phyloP scores from a whole-genome alignment of 305 asterid species.

The Euphrasia arctica region DNA sequence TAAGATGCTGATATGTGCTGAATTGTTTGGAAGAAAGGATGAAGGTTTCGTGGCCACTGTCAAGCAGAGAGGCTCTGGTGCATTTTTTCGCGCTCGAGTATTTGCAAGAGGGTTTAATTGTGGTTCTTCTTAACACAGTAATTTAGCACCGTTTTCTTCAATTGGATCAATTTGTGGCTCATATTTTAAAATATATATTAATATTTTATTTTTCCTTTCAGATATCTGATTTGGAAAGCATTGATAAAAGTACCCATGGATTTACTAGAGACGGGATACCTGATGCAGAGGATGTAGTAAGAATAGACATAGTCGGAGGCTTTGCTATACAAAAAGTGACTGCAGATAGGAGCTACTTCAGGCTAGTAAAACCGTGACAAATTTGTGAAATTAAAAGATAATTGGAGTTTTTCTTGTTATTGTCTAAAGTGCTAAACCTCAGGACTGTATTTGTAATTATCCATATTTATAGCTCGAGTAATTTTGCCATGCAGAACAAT shows the following conservation, averaged over 20 bases:
- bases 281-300: constrained; percentile 59
- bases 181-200: neutral
- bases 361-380: constrained; percentile 30
- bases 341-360: constrained; percentile 61
- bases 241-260: constrained; percentile 58
- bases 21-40: constrained; percentile 80
- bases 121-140: constrained; percentile 82
- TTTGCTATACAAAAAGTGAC: constrained; percentile 74
- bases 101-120: constrained; percentile 67
- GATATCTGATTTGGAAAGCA: constrained; percentile 64
- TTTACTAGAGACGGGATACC: constrained; percentile 66
- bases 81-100: constrained; percentile 69
- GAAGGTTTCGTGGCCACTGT: constrained; percentile 92
- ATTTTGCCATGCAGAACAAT: constrained; percentile 55
- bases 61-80: constrained; percentile 73
- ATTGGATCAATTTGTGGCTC: neutral
- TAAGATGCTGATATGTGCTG: constrained; percentile 35
- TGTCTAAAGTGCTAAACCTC: neutral
- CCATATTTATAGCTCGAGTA: neutral
- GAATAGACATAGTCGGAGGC: constrained; percentile 86
- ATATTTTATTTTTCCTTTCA: constrained; percentile 27
- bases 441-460: neutral
- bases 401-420: neutral
- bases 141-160: constrained; percentile 9
- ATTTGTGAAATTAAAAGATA: neutral